phyloP scores from a whole-genome alignment of 2,329 filamentous ascomycete species.

The Alternaria atra region DNA sequence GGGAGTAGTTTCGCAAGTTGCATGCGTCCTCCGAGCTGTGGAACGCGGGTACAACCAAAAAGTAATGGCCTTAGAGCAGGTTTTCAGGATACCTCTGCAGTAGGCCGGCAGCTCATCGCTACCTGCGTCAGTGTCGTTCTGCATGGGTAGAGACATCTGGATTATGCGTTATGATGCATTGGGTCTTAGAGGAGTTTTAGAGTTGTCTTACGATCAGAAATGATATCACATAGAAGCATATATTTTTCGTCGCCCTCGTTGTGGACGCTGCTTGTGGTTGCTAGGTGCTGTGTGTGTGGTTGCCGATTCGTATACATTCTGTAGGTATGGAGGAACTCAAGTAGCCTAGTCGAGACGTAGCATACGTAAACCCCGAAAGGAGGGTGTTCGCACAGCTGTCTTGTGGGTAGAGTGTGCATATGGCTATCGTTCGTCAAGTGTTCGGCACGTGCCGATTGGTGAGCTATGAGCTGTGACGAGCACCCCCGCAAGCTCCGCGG shows the following conservation, averaged over 20 bases:
- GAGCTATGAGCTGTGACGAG: slow-evolving; percentile 33
- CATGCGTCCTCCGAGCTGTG: slow-evolving; percentile 39
- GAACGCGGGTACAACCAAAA: slow-evolving; percentile 37
- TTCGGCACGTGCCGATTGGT: slow-evolving; percentile 23
- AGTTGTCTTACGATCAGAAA: slow-evolving; percentile 48
- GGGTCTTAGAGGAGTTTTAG: slow-evolving; percentile 53
- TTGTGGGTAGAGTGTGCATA: no score
- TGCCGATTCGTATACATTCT: not conserved
- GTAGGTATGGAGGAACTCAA: not conserved
- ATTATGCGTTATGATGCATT: slow-evolving; percentile 49
- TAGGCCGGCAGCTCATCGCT: slow-evolving; percentile 46
- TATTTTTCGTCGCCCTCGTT: not conserved
- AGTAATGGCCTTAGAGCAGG: slow-evolving; percentile 44
- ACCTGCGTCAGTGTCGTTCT: slow-evolving; percentile 46
- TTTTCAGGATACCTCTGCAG: slow-evolving; percentile 42
- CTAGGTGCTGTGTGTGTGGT: not conserved
- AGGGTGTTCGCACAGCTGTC: not conserved
- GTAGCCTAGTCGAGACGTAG: not conserved
- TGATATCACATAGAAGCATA: slow-evolving; percentile 39
- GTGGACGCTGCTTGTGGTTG: not conserved
- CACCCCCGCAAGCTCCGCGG: slow-evolving; percentile 28
- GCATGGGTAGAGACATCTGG: slow-evolving; percentile 45
- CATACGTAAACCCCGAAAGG: not conserved
- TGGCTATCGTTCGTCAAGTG: not conserved
- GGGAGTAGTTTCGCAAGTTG: slow-evolving; percentile 31